phyloP scores from a whole-genome alignment of 306 rosid genomes.

The Glycine soja region DNA sequence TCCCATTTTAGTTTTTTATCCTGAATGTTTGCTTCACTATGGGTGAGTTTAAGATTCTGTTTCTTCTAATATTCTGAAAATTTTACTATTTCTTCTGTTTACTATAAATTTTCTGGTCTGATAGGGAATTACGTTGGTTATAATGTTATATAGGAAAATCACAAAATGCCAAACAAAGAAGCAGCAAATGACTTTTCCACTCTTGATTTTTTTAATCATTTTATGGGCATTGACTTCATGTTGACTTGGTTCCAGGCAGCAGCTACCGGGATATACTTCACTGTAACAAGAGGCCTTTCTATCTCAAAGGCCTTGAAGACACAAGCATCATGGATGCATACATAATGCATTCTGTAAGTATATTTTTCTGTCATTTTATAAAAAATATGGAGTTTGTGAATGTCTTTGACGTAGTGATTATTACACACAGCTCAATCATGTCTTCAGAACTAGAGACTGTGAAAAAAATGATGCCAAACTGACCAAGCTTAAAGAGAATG shows the following conservation, averaged over 20 bases:
- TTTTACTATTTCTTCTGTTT: constrained; percentile 13
- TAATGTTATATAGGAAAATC: not conserved
- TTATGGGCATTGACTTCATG: constrained; percentile 32
- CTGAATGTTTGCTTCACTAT: constrained; percentile 22
- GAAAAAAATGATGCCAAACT: constrained; percentile 74
- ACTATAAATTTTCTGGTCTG: not conserved
- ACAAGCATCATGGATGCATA: constrained; percentile 79
- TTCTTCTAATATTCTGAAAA: constrained; percentile 26
- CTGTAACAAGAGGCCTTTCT: constrained; percentile 90
- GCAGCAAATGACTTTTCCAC: not conserved
- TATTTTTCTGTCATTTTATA: constrained; percentile 43
- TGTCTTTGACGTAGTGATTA: constrained; percentile 36
- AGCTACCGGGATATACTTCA: constrained; percentile 79
- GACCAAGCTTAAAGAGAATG: constrained; percentile 60
- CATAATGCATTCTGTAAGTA: constrained; percentile 80
- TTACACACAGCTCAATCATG: constrained; percentile 81
- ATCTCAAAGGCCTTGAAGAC: constrained; percentile 77
- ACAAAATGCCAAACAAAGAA: not conserved
- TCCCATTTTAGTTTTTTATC: constrained; percentile 14
- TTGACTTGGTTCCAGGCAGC: constrained; percentile 65
- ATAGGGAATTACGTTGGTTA: not conserved
- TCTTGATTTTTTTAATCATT: constrained; percentile 31
- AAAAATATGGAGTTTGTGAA: constrained; percentile 14
- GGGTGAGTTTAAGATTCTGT: constrained; percentile 11
- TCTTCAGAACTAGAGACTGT: constrained; percentile 76